phyloP scores from a whole-genome alignment of 306 rosid species.

The Mimosa pudica region DNA sequence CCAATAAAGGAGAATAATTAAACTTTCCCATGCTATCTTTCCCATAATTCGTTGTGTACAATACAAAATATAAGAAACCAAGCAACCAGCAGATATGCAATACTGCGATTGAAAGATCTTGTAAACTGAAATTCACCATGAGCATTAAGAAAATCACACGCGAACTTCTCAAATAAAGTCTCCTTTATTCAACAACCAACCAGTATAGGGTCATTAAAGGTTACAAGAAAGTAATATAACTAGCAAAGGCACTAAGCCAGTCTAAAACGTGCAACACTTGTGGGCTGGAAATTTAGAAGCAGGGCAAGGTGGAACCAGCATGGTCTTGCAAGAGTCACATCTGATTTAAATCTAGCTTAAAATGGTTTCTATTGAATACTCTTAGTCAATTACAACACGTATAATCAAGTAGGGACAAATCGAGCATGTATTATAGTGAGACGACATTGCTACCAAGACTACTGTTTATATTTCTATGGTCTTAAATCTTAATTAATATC shows the following conservation, averaged over 20 bases:
- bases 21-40: neutral
- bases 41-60: neutral
- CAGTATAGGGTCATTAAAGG: neutral
- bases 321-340: neutral
- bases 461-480: conserved; percentile 17
- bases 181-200: neutral
- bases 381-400: neutral
- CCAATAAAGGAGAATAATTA: neutral
- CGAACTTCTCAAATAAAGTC: neutral
- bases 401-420: conserved; percentile 17
- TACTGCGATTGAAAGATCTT: neutral
- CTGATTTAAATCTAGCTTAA: neutral
- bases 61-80: neutral
- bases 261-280: neutral
- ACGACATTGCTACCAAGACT: conserved; percentile 25
- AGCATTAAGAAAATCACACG: neutral
- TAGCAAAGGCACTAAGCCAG: neutral
- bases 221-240: neutral
- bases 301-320: neutral
- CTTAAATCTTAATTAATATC: conserved; percentile 14
- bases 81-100: neutral
- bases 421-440: conserved; percentile 24
- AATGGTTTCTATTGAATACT: neutral
- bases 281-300: neutral
- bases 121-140: neutral